Evolutionary conservation across 352 stramenopile genomes (phyloP).

Genomic region (Pythium rhizo-oryzae): DNA sequence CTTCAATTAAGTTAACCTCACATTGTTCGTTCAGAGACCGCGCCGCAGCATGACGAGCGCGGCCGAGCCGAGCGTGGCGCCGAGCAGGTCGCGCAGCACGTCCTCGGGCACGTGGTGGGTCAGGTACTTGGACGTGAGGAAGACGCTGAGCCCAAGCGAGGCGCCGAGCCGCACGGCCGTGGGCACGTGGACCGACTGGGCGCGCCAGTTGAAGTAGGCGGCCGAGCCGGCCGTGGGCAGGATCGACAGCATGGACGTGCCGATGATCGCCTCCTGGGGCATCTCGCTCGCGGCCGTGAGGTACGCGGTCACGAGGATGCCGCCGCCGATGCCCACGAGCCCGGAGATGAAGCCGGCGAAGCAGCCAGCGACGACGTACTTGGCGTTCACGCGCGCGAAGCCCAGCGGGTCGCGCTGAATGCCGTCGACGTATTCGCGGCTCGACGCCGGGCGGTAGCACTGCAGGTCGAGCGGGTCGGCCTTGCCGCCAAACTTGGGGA

Average conservation of each 20-base stretch:
- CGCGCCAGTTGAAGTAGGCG: conserved; percentile 78
- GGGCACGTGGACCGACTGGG: conserved; percentile 75
- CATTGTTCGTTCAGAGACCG: conserved; percentile 42
- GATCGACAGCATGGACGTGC: conserved; percentile 84
- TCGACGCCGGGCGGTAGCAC: conserved; percentile 49
- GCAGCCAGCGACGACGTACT: conserved; percentile 77
- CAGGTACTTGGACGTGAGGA: conserved; percentile 83
- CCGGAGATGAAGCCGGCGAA: conserved; percentile 84
- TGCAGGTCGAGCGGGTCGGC: conserved; percentile 73
- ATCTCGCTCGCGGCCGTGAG: conserved; percentile 86
- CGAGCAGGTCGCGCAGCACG: conserved; percentile 69
- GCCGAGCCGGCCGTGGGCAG: conserved; percentile 80
- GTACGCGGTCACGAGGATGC: conserved; percentile 88
- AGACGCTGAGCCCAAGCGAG: conserved; percentile 61
- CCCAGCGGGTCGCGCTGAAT: conserved; percentile 38
- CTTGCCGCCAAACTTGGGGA: conserved; percentile 68
- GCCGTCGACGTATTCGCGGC: conserved; percentile 47
- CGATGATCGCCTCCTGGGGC: conserved; percentile 82
- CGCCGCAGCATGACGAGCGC: conserved; percentile 84
- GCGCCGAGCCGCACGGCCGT: conserved; percentile 69
- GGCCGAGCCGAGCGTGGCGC: conserved; percentile 64
- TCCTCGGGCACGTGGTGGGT: conserved; percentile 80
- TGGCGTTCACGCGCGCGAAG: conserved; percentile 64
- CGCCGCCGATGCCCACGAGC: conserved; percentile 76
- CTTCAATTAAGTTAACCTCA: conserved; percentile 18